phyloP scores from a whole-genome alignment of 2,329 filamentous ascomycete species.

The Dactylonectria macrodidyma region DNA sequence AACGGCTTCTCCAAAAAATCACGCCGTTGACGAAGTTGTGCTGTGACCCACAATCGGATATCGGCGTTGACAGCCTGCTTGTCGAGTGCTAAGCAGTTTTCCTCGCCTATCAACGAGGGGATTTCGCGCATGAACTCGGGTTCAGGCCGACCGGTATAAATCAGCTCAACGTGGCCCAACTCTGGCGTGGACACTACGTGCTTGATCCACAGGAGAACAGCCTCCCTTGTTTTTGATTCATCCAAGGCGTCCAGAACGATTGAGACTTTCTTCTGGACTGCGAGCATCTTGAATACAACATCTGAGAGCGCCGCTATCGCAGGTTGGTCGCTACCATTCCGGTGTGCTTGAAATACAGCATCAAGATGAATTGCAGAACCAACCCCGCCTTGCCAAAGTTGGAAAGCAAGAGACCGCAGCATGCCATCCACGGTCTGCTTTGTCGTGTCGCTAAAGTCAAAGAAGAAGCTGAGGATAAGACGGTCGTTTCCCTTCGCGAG shows the following conservation, averaged over 20 bases:
- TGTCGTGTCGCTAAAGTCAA: slow-evolving; percentile 38
- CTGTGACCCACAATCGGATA: slow-evolving; percentile 32
- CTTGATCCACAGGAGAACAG: slow-evolving; percentile 39
- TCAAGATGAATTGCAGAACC: not conserved
- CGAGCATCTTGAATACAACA: slow-evolving; percentile 41
- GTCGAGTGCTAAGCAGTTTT: slow-evolving; percentile 35
- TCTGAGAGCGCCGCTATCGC: slow-evolving; percentile 11
- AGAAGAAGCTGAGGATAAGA: slow-evolving; percentile 35
- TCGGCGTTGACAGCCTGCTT: slow-evolving; percentile 38
- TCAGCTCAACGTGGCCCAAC: slow-evolving; percentile 20
- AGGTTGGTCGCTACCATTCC: not conserved
- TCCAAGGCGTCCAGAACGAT: slow-evolving; percentile 45
- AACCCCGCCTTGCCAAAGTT: slow-evolving; percentile 34
- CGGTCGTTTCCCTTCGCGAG: not conserved
- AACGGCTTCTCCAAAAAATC: slow-evolving; percentile 37
- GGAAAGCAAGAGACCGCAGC: slow-evolving; percentile 34
- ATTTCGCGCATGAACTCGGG: slow-evolving; percentile 32
- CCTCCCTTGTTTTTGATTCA: slow-evolving; percentile 38
- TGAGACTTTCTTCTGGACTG: slow-evolving; percentile 5
- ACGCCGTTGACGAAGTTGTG: slow-evolving; percentile 32
- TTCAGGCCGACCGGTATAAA: slow-evolving; percentile 41
- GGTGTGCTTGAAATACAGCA: not conserved
- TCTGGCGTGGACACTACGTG: slow-evolving; percentile 11
- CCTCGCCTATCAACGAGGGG: slow-evolving; percentile 24
- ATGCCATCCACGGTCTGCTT: slow-evolving; percentile 39